Evolutionary conservation across 306 rosid genomes (phyloP), one percentile per base, ranked within the genome.

Genomic region (Castanopsis chinensis): DNA sequence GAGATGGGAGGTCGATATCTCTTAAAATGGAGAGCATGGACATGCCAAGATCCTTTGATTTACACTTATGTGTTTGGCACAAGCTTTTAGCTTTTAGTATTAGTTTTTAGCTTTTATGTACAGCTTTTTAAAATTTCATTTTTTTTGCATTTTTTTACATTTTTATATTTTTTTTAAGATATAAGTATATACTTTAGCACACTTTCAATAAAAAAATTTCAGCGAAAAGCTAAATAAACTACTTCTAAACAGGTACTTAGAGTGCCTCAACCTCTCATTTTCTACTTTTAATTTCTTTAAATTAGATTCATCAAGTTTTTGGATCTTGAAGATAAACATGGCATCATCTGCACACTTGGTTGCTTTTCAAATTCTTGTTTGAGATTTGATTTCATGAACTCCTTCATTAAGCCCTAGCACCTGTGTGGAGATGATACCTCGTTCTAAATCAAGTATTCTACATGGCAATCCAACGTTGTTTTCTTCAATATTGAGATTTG

Each of bases 41-140:
- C 69, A 93, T 93, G 33, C 78, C 73, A 65, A 91, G 91, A 71
- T 96, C 99, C 77, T 93, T 98, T 49, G 98, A 91, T 96, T 90
- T 82, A 59, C 85, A 82, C 65, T 94, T 77, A 14, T 37, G 45
- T 37, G 45, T 37, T 37, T 8, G 45, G 45, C 45, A 37, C 11
- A 37, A 37, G 11, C 11, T 37, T 37, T 37, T 37, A 37, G 11
- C 11, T 37, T 37, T 37, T 37, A 37, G 43, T 6, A 37, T 37
- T 37, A 37, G 45, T 2, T 37, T 33, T 33, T 33, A 5, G 0
- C 1, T 33, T 33, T 8, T 37, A 8, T 37, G 0, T 2, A 37
- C 3, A 37, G 1, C 0, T 37, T 37, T 37, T 37, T 37, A 37
- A 37, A 7, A 37, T 11, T 0, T 37, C 8, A 37, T 1, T 7